These are phyloP conservation scores for Picea sitchensis DNA, from an alignment of 75 land plant genomes.

Conservation along the genomic window DNA sequence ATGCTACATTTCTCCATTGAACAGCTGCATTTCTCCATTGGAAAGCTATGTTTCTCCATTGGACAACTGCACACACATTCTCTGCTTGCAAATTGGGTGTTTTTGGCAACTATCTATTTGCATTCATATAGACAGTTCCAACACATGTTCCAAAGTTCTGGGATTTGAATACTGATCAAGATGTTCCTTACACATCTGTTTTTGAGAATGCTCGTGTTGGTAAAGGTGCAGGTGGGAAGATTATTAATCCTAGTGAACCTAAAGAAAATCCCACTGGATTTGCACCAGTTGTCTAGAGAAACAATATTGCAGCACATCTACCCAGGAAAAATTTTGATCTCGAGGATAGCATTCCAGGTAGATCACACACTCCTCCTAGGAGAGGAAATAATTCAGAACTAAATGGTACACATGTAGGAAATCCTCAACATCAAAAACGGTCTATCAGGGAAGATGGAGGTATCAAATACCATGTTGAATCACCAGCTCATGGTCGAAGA, in stretches of 20 bases:
- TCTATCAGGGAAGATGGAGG: constrained; percentile 38
- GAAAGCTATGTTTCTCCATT: too few species aligned
- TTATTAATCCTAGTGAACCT: constrained; percentile 76
- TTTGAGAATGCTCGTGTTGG: constrained; percentile 69
- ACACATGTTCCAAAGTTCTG: constrained; percentile 74
- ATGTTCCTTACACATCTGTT: constrained; percentile 59
- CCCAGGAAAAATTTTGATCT: background rate
- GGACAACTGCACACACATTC: too few species aligned
- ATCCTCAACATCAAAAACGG: constrained; percentile 24
- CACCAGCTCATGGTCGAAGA: constrained; percentile 14
- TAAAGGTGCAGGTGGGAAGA: constrained; percentile 30
- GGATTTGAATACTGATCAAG: constrained; percentile 56
- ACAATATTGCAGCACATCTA: constrained; percentile 15
- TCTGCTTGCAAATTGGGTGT: too few species aligned
- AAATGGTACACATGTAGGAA: background rate
- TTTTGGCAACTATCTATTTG: too few species aligned
- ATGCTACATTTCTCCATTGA: too few species aligned
- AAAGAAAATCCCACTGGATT: constrained; percentile 20
- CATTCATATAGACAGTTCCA: too few species aligned
- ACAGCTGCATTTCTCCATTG: too few species aligned
- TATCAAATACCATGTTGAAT: constrained; percentile 5
- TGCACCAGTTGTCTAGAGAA: constrained; percentile 12
- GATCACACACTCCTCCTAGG: constrained; percentile 19
- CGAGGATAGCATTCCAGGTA: constrained; percentile 3
- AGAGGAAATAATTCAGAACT: constrained; percentile 14